Evolutionary conservation across 2,329 filamentous ascomycete genomes (phyloP).

Genomic region (Trichophyton simii): DNA sequence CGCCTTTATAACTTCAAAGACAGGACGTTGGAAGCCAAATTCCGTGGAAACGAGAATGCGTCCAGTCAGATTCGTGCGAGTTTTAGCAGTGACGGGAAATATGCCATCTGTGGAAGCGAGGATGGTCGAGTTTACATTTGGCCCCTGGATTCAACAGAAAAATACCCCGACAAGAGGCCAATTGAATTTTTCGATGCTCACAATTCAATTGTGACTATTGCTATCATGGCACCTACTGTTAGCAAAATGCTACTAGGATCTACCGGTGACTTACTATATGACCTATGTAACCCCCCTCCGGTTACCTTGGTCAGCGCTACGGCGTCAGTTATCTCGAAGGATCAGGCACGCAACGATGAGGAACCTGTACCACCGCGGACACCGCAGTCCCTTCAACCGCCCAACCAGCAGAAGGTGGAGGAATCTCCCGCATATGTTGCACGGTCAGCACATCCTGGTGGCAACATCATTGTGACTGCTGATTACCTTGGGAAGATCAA

Average conservation of each 20-base stretch:
- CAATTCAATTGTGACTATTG: conserved; percentile 75
- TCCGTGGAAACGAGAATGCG: conserved; percentile 80
- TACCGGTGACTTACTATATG: conserved; percentile 87
- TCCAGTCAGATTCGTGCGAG: conserved; percentile 81
- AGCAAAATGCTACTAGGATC: conserved; percentile 65
- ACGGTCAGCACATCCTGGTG: conserved; percentile 61
- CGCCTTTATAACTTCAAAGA: conserved; percentile 80
- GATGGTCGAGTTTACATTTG: conserved; percentile 85
- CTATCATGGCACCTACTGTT: conserved; percentile 67
- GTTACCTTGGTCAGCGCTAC: conserved; percentile 66
- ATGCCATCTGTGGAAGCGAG: conserved; percentile 87
- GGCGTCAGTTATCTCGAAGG: conserved; percentile 46
- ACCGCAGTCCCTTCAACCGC: conserved; percentile 18
- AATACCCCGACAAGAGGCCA: conserved; percentile 65
- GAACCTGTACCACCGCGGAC: conserved; percentile 6
- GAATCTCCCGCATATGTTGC: conserved; percentile 67
- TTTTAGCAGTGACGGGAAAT: conserved; percentile 74
- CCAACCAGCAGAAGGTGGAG: conserved; percentile 39
- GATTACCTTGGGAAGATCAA: conserved; percentile 84
- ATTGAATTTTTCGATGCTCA: conserved; percentile 88
- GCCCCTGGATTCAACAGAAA: conserved; percentile 52
- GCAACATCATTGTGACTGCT: conserved; percentile 84
- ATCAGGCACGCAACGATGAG: conserved; percentile 29
- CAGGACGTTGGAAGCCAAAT: conserved; percentile 75
- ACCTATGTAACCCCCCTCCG: conserved; percentile 88